phyloP scores from a whole-genome alignment of 768 basidiomycete genomes.

The Amanita brunnescens region DNA sequence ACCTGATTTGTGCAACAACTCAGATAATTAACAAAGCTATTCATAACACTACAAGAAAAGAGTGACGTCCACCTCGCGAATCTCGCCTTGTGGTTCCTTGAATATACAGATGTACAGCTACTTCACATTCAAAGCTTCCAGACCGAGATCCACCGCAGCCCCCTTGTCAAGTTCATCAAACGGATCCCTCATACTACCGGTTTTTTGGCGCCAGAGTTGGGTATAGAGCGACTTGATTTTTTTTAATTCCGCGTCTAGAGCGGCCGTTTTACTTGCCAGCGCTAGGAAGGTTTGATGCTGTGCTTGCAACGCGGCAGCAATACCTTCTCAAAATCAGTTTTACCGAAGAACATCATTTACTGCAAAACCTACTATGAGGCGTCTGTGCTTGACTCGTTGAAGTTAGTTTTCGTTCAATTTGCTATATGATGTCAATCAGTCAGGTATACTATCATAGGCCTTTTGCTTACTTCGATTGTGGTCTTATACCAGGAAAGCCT shows the following conservation, averaged over 20 bases:
- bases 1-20: not conserved
- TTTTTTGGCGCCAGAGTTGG: constrained; percentile 71
- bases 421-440: constrained; percentile 27
- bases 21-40: too few species aligned
- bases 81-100: not conserved
- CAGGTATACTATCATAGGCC: not conserved
- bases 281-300: constrained; percentile 73
- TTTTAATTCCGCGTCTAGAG: constrained; percentile 64
- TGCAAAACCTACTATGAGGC: constrained; percentile 52
- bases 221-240: constrained; percentile 70
- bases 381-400: constrained; percentile 59
- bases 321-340: constrained; percentile 33
- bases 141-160: constrained; percentile 26
- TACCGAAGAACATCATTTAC: constrained; percentile 4
- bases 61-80: not conserved
- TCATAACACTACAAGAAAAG: not conserved
- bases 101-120: constrained; percentile 11
- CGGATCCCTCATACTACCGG: constrained; percentile 77
- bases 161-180: constrained; percentile 44
- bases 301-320: constrained; percentile 68
- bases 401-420: constrained; percentile 78
- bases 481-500: constrained; percentile 70
- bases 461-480: constrained; percentile 58
- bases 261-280: constrained; percentile 68
- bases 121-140: constrained; percentile 34